Conservation (phyloP, 495 filamentous ascomycete species). For the Trypethelium eluteriae region DNA sequence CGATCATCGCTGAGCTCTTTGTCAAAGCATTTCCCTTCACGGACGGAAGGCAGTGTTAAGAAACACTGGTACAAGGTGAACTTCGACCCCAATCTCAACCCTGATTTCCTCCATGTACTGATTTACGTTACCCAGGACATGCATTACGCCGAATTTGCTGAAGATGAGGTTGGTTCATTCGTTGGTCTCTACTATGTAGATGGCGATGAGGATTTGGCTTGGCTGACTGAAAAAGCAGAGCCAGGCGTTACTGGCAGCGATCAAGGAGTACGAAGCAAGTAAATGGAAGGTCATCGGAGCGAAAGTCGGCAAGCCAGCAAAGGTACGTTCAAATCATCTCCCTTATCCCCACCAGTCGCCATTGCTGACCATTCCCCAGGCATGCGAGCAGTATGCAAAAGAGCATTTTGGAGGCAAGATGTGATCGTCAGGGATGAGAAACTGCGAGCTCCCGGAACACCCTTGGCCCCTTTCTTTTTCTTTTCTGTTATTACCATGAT, state of each 20-base stretch:
- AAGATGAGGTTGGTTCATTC: constrained; percentile 73
- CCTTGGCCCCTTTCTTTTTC: constrained; percentile 18
- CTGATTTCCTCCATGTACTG: constrained; percentile 11
- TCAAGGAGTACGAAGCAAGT: constrained; percentile 96
- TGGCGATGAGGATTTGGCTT: constrained; percentile 5
- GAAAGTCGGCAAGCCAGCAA: constrained; percentile 96
- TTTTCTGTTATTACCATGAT: constrained; percentile 22
- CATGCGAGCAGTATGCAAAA: constrained; percentile 97
- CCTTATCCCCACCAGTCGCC: neutral
- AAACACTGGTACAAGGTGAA: constrained; percentile 99
- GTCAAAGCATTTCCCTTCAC: constrained; percentile 71
- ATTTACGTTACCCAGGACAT: constrained; percentile 59
- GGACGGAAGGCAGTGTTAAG: constrained; percentile 96
- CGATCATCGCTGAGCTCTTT: neutral
- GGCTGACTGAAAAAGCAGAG: constrained; percentile 48
- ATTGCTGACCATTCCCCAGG: constrained; percentile 47
- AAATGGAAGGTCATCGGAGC: constrained; percentile 97
- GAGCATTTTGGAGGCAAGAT: constrained; percentile 71
- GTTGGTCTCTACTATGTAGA: constrained; percentile 23
- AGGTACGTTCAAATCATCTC: constrained; percentile 49
- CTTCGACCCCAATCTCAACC: constrained; percentile 1
- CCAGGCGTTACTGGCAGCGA: constrained; percentile 76
- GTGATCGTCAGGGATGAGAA: constrained; percentile 27
- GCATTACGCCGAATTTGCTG: constrained; percentile 98
- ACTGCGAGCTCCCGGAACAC: constrained; percentile 31